A percentile compares a stretch with the other conserved stretches of the same genome.
Conservation (phyloP, 2,329 filamentous ascomycete species). For the Exophiala spinifera region DNA sequence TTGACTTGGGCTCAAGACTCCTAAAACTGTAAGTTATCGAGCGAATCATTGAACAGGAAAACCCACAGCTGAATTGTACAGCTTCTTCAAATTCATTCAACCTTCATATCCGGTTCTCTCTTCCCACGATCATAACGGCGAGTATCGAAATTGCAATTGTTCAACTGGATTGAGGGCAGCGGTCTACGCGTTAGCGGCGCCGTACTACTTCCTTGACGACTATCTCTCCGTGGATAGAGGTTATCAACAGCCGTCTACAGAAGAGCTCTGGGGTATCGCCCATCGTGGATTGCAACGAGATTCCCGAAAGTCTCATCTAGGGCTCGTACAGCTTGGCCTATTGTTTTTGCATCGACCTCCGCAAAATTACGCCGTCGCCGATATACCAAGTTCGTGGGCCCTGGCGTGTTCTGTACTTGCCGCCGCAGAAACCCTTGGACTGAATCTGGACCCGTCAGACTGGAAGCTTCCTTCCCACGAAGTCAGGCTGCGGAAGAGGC, state of each 20-base stretch:
- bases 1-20: slow-evolving; percentile 11
- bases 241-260: slow-evolving; percentile 10
- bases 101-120: slow-evolving; percentile 15
- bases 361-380: slow-evolving; percentile 14
- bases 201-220: slow-evolving; percentile 13
- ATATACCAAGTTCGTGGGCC: slow-evolving; percentile 9
- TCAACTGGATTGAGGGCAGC: slow-evolving; percentile 10
- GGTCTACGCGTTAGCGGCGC: slow-evolving; percentile 13
- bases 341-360: slow-evolving; percentile 12
- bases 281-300: slow-evolving; percentile 12
- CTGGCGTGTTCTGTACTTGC: slow-evolving; percentile 10
- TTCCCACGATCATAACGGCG: slow-evolving; percentile 2
- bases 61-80: slow-evolving; percentile 1
- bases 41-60: neutral
- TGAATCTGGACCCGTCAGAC: slow-evolving; percentile 80
- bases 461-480: slow-evolving; percentile 92
- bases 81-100: slow-evolving; percentile 15
- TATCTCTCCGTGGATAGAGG: slow-evolving; percentile 13
- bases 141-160: slow-evolving; percentile 9
- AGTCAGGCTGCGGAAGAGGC: slow-evolving; percentile 74
- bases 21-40: slow-evolving; percentile 12
- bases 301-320: slow-evolving; percentile 7
- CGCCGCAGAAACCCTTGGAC: slow-evolving; percentile 53
- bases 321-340: slow-evolving; percentile 11
- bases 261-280: slow-evolving; percentile 15